Conservation (phyloP, 805 yeast genomes). For the Starmerella scarabaei region DNA sequence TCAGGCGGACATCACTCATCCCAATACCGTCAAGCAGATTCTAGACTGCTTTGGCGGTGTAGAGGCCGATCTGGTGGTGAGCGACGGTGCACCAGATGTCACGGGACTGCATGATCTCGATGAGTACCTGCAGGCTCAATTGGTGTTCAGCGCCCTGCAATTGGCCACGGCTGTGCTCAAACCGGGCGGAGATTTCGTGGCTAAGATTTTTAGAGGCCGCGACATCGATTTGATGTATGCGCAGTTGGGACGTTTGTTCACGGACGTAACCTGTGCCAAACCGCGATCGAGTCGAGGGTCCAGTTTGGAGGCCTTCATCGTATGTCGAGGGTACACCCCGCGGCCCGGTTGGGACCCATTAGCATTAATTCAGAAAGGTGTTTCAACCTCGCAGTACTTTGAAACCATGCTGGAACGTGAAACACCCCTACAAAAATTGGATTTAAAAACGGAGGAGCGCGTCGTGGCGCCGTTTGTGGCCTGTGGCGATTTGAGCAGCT, state of each 20-base stretch:
- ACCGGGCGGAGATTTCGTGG: conserved; percentile 88
- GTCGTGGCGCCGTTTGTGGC: conserved; percentile 83
- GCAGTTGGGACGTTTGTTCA: conserved; percentile 79
- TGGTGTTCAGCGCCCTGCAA: conserved; percentile 81
- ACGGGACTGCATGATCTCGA: conserved; percentile 94
- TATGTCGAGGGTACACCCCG: conserved; percentile 78
- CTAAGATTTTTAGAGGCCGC: conserved; percentile 91
- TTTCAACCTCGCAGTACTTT: conserved; percentile 72
- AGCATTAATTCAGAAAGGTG: conserved; percentile 18
- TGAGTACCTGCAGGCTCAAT: conserved; percentile 92
- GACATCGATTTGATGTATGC: conserved; percentile 88
- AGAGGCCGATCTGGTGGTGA: conserved; percentile 87
- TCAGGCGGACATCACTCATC: conserved; percentile 97
- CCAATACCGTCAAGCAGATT: conserved; percentile 66
- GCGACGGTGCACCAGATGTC: conserved; percentile 98
- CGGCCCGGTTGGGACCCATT: conserved; percentile 70
- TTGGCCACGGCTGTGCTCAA: conserved; percentile 78
- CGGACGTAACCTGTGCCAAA: conserved; percentile 82
- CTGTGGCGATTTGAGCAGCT: conserved; percentile 80
- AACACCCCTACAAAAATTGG: not conserved
- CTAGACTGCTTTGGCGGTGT: conserved; percentile 77
- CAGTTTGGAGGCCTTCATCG: conserved; percentile 85
- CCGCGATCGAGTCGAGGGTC: conserved; percentile 94
- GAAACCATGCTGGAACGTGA: conserved; percentile 30
- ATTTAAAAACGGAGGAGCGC: conserved; percentile 43